Conservation (phyloP, 2,329 filamentous ascomycete genomes). For the Cladophialophora bantiana region DNA sequence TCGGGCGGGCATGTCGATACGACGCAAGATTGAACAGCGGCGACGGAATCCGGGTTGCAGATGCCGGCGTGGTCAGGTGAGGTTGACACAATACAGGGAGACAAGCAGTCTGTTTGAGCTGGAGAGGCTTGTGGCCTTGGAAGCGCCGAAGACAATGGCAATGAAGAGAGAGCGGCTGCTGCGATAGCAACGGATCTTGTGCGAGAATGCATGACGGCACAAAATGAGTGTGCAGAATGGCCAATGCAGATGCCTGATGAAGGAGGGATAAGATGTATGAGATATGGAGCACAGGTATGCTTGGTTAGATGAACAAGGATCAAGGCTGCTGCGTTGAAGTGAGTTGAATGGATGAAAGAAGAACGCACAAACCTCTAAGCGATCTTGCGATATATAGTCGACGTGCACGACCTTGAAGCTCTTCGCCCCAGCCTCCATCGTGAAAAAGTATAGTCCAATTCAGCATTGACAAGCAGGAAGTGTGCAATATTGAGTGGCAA, state of each 20-base stretch:
- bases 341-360: conserved; percentile 10
- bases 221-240: background rate
- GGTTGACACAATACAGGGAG: background rate
- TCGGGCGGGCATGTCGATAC: background rate
- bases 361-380: conserved; percentile 12
- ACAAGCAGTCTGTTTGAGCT: background rate
- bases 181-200: conserved; percentile 21
- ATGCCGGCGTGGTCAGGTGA: background rate
- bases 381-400: conserved; percentile 13
- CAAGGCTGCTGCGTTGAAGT: conserved; percentile 7
- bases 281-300: background rate
- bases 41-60: conserved; percentile 16
- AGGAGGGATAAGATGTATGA: background rate
- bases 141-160: conserved; percentile 14
- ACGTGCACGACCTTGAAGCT: background rate
- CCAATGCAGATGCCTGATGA: conserved; percentile 1
- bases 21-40: conserved; percentile 12
- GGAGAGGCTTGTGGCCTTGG: conserved; percentile 11
- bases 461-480: background rate
- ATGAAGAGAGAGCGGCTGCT: conserved; percentile 14
- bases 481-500: conserved; percentile 14
- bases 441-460: background rate
- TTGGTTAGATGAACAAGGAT: background rate
- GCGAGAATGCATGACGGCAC: conserved; percentile 20
- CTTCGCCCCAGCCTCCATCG: conserved; percentile 15